Percentiles rank a stretch among this genome's conserved stretches.
phyloP scores from a whole-genome alignment of 306 rosid species.

The Vigna trinervia region DNA sequence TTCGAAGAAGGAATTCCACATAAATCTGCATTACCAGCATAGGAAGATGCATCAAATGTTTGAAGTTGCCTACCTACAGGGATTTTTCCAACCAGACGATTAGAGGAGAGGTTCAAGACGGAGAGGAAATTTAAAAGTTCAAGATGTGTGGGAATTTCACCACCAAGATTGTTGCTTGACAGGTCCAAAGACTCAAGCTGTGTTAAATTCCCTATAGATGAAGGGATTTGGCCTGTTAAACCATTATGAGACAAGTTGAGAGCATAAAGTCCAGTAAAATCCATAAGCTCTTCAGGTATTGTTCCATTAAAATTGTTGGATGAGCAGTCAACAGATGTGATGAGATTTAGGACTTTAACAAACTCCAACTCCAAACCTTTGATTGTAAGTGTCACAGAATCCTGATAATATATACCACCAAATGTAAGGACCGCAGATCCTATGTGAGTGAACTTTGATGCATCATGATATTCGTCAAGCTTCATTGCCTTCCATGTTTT shows the following conservation, averaged over 20 bases:
- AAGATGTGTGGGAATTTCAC: conserved; percentile 43
- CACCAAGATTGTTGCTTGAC: conserved; percentile 44
- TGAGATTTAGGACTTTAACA: conserved; percentile 18
- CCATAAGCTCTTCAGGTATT: conserved; percentile 55
- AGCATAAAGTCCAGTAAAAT: neutral
- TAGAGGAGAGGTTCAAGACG: conserved; percentile 41
- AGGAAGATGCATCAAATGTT: conserved; percentile 32
- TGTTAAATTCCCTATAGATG: conserved; percentile 40
- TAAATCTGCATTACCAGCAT: conserved; percentile 17
- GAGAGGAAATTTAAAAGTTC: conserved; percentile 44
- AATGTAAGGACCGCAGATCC: neutral
- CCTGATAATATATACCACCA: conserved; percentile 42
- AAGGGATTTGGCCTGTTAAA: conserved; percentile 44
- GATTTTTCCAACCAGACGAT: conserved; percentile 43
- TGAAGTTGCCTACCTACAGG: conserved; percentile 35
- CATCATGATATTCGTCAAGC: neutral
- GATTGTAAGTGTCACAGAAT: conserved; percentile 31
- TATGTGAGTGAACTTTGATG: neutral
- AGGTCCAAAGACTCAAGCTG: conserved; percentile 54
- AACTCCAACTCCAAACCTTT: conserved; percentile 46
- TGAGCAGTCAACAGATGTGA: conserved; percentile 55
- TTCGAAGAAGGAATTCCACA: conserved; percentile 41
- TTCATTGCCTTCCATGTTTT: conserved; percentile 50
- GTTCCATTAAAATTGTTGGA: conserved; percentile 43
- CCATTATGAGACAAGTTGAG: conserved; percentile 56